Conservation (phyloP, 768 basidiomycete species). For the Trichaptum fuscoviolaceum region DNA sequence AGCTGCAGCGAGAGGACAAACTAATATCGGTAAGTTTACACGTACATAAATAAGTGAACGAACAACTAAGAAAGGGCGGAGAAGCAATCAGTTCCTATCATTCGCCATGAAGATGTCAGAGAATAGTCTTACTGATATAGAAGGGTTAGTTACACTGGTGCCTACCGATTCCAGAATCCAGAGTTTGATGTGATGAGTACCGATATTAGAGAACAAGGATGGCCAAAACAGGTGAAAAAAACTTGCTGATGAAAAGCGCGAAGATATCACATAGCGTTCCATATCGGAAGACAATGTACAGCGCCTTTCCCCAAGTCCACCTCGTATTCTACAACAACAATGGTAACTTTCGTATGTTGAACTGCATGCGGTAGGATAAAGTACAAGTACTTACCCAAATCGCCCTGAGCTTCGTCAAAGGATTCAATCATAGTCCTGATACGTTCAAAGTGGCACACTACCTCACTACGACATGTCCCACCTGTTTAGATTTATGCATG, state of each 20-base stretch:
- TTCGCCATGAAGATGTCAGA: neutral
- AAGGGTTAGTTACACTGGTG: neutral
- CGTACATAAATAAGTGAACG: neutral
- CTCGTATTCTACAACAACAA: neutral
- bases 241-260: neutral
- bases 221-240: neutral
- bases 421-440: neutral
- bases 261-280: neutral
- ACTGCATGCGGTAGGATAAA: neutral
- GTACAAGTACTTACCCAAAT: neutral
- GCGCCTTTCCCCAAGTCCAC: neutral
- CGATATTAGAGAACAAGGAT: neutral
- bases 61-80: neutral
- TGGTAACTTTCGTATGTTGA: neutral
- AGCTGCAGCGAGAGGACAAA: neutral
- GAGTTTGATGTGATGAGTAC: neutral
- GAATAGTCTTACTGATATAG: neutral
- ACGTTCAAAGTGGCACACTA: neutral
- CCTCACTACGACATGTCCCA: neutral
- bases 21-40: neutral
- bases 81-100: neutral
- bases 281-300: neutral
- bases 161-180: neutral
- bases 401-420: neutral
- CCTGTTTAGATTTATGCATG: neutral